phyloP scores from a whole-genome alignment of 345 rosid genomes.

The Carallia pectinifolia region DNA sequence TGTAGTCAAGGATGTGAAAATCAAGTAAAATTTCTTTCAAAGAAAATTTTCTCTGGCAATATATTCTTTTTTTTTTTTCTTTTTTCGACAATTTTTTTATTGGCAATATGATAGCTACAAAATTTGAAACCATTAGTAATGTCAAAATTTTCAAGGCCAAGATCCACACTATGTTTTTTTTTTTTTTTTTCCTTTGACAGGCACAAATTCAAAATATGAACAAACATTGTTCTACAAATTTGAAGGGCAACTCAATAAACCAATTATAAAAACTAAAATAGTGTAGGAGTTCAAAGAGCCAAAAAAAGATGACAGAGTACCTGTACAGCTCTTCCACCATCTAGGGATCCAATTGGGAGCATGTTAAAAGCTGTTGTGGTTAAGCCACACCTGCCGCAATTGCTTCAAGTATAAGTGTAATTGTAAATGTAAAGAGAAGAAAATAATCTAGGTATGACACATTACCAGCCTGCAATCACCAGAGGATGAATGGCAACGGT shows the following conservation, averaged over 20 bases:
- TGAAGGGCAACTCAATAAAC: neutral
- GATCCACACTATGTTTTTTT: too few relatives aligned
- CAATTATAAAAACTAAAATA: neutral
- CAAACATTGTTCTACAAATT: too few relatives aligned
- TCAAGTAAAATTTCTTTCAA: neutral
- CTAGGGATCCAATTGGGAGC: slow-evolving; percentile 96
- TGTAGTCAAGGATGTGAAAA: neutral
- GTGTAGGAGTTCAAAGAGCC: neutral
- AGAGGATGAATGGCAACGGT: slow-evolving; percentile 89
- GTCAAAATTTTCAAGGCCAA: too few relatives aligned
- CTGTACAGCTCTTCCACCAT: slow-evolving; percentile 98
- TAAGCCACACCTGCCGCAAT: slow-evolving; percentile 81
- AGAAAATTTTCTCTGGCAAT: too few relatives aligned
- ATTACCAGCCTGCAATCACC: slow-evolving; percentile 91
- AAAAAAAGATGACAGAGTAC: slow-evolving; percentile 29
- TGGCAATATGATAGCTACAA: too few relatives aligned
- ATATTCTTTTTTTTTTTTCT: too few relatives aligned
- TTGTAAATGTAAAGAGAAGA: neutral
- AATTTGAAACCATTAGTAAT: too few relatives aligned
- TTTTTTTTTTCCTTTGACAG: too few relatives aligned
- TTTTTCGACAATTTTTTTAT: too few relatives aligned
- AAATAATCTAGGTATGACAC: slow-evolving; percentile 18
- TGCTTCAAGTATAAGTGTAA: slow-evolving; percentile 22
- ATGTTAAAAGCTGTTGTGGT: slow-evolving; percentile 87
- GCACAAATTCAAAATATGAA: too few relatives aligned